Evolutionary conservation across 1,284 basidiomycete species (phyloP).

Genomic region (Sanghuangporus baumii): DNA sequence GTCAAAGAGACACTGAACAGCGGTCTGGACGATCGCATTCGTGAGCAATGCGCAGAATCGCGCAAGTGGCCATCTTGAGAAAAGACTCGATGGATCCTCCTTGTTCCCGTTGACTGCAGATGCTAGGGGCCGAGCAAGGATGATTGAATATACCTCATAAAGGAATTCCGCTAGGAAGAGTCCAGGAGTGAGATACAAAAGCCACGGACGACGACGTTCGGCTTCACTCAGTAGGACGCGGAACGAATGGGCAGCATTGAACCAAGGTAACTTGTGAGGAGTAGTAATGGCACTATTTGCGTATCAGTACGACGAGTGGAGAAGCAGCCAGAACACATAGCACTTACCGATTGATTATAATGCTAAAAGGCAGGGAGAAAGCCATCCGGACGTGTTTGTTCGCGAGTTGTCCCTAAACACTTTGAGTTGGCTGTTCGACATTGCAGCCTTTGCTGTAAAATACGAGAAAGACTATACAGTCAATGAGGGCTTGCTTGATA

Average conservation of each 20-base stretch:
- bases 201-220: conserved; percentile 75
- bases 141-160: conserved; percentile 62
- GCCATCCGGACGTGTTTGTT: conserved; percentile 65
- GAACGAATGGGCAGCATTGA: conserved; percentile 57
- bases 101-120: conserved; percentile 25
- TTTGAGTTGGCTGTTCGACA: conserved; percentile 64
- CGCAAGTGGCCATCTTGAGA: not conserved
- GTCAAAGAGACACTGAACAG: not conserved
- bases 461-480: conserved; percentile 51
- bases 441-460: conserved; percentile 55
- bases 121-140: conserved; percentile 62
- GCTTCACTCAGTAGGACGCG: conserved; percentile 77
- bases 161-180: conserved; percentile 63
- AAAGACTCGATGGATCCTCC: not conserved
- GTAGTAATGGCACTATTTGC: conserved; percentile 73
- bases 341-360: conserved; percentile 71
- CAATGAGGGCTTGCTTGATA: conserved; percentile 46
- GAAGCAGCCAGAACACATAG: not conserved
- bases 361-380: conserved; percentile 71
- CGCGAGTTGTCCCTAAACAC: conserved; percentile 54
- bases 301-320: conserved; percentile 1
- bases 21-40: not conserved
- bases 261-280: conserved; percentile 72
- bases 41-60: not conserved
- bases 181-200: conserved; percentile 80